These are phyloP conservation scores for Neurospora tetrasperma DNA, from an alignment of 495 filamentous ascomycete species.

Conservation along the genomic window DNA sequence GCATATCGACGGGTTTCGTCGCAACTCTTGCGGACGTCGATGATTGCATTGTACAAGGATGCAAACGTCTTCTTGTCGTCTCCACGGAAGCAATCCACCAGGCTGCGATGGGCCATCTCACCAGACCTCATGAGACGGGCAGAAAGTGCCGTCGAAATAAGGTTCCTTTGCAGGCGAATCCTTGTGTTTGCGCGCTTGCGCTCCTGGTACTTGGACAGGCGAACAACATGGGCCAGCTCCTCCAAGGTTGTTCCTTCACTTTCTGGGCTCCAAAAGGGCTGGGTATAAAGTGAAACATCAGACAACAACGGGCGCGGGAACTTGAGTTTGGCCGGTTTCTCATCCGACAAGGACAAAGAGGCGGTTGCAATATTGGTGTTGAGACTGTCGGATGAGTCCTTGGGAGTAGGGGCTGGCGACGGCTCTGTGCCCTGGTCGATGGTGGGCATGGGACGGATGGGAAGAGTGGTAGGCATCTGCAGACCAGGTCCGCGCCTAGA, in stretches of 20 bases:
- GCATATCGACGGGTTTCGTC: slow-evolving; percentile 59
- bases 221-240: slow-evolving; percentile 61
- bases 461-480: slow-evolving; percentile 25
- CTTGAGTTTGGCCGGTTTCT: slow-evolving; percentile 18
- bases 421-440: slow-evolving; percentile 31
- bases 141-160: slow-evolving; percentile 67
- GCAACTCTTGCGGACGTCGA: slow-evolving; percentile 81
- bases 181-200: slow-evolving; percentile 57
- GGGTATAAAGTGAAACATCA: slow-evolving; percentile 43
- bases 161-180: slow-evolving; percentile 53
- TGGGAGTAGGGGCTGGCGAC: slow-evolving; percentile 15
- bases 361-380: slow-evolving; percentile 4
- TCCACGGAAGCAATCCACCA: slow-evolving; percentile 80
- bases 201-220: slow-evolving; percentile 63
- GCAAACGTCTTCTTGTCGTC: slow-evolving; percentile 88
- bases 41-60: slow-evolving; percentile 73
- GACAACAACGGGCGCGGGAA: slow-evolving; percentile 35
- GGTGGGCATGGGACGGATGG: slow-evolving; percentile 31
- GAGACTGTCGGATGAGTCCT: slow-evolving; percentile 18
- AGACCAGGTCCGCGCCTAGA: slow-evolving; percentile 29
- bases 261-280: slow-evolving; percentile 35
- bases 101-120: slow-evolving; percentile 64
- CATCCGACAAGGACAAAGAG: slow-evolving; percentile 12
- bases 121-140: slow-evolving; percentile 70
- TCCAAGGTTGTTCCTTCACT: slow-evolving; percentile 51